Base-by-base conservation (phyloP, 2,329 filamentous ascomycete genomes). In the Cercospora janseana region DNA sequence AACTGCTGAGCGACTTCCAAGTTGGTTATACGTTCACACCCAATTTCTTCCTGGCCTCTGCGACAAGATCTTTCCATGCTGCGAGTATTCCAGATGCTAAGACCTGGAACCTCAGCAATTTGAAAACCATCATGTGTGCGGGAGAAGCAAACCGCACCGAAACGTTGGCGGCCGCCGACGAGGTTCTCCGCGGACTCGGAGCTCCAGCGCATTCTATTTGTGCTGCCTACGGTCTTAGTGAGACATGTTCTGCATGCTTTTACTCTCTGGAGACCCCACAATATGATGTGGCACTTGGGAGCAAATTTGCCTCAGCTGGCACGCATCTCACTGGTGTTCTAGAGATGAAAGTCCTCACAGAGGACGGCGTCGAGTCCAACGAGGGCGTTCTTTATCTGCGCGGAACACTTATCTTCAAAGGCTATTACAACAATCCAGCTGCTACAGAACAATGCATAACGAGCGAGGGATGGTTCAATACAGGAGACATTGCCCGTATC, bases 1-100 rank as follows among this genome's bases (percentile, higher is more conserved):
- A 65, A 46, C 67, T 68, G 18, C 66, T 72, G 6, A 72, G 53
- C 57, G 65, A 59, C 29, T 75, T 75, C 68, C 62, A 60, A 4
- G 65, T 78, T 6, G 61, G 66, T 0, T 67, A 70, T 24, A 71
- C 72, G 0, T 79, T 79, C 60, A 73, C 74, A 1, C 70, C 71
- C 0, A 73, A 74, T 28, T 73, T 72, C 58, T 71, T 74, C 50
- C 56, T 74, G 3, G 57, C 50, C 9, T 45, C 49, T 9, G 53
- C 53, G 6, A 31, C 32, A 7, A 34, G 44, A 4, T 47, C 48
- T 9, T 27, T 51, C 6, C 27, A 6, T 0, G 13, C 38, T 1
- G 35, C 42, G 41, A 40, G 52, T 18, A 38, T 34, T 8, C 29
- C 32, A 4, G 23, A 40, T n/a, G 20, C 41, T n/a, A 13, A 38